phyloP scores from a whole-genome alignment of 139 green algal species.

The Chlamydomonas sp. region DNA sequence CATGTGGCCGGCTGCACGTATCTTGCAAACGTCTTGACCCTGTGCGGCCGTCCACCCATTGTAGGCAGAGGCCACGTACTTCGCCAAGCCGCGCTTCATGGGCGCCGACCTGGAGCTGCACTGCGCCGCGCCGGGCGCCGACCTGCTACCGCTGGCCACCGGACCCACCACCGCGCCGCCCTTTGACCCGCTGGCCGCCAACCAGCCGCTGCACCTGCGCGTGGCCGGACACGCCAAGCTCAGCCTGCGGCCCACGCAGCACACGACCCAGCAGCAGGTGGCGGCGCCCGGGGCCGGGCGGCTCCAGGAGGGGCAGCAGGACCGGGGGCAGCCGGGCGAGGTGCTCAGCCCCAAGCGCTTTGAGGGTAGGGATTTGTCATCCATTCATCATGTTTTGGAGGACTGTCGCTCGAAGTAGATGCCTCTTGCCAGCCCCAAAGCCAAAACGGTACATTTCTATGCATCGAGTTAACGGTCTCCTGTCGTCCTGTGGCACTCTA shows the following conservation, averaged over 20 bases:
- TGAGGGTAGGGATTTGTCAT: background rate
- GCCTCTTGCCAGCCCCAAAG: too few relatives aligned
- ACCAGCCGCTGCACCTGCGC: conserved; percentile 40
- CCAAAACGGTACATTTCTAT: too few relatives aligned
- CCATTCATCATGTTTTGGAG: background rate
- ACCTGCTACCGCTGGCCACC: conserved; percentile 51
- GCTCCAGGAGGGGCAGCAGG: background rate
- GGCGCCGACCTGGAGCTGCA: conserved; percentile 45
- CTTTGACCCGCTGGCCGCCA: conserved; percentile 37
- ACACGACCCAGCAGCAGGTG: background rate
- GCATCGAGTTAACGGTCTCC: background rate
- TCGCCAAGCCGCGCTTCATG: conserved; percentile 54
- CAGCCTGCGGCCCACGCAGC: background rate
- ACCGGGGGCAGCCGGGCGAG: background rate
- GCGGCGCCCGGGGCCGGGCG: background rate
- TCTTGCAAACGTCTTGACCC: too few relatives aligned
- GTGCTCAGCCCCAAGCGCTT: background rate
- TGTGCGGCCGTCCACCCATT: too few relatives aligned
- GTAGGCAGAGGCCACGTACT: conserved; percentile 58
- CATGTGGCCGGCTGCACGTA: too few relatives aligned
- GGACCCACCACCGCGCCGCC: conserved; percentile 6
- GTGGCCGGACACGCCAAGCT: conserved; percentile 5
- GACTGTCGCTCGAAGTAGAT: background rate
- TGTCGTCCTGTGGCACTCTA: background rate
- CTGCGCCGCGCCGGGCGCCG: conserved; percentile 33